Conservation (phyloP, 257 asterid genomes). For the Penstemon eatonii region DNA sequence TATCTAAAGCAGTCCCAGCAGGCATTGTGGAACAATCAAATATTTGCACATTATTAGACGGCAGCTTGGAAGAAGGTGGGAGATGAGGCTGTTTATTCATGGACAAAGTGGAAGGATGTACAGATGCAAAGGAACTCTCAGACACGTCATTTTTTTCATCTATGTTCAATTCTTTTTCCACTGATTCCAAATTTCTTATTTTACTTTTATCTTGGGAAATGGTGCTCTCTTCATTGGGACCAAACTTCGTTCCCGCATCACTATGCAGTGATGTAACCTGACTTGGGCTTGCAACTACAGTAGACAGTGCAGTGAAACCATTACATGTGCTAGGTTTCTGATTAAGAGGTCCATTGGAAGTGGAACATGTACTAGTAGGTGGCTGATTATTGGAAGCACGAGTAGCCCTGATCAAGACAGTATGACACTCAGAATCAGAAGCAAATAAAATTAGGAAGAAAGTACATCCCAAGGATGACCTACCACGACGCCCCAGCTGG, state of each 20-base stretch:
- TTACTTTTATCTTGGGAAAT: slow-evolving; percentile 38
- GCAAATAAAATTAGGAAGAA: slow-evolving; percentile 13
- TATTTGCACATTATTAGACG: slow-evolving; percentile 33
- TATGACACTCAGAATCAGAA: slow-evolving; percentile 22
- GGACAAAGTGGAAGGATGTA: slow-evolving; percentile 29
- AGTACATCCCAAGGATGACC: slow-evolving; percentile 21
- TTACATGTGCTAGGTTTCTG: slow-evolving; percentile 40
- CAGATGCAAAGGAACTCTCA: slow-evolving; percentile 34
- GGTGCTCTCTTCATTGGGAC: slow-evolving; percentile 40
- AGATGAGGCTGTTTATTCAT: slow-evolving; percentile 39
- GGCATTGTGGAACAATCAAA: slow-evolving; percentile 39
- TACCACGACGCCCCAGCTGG: slow-evolving; percentile 98
- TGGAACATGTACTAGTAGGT: slow-evolving; percentile 39
- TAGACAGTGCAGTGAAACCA: slow-evolving; percentile 47
- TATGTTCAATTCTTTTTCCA: slow-evolving; percentile 33
- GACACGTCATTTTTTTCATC: slow-evolving; percentile 37
- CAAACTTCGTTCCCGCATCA: slow-evolving; percentile 48
- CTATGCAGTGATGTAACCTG: slow-evolving; percentile 42
- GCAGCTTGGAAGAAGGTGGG: slow-evolving; percentile 37
- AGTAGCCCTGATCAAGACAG: slow-evolving; percentile 66
- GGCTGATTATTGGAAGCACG: slow-evolving; percentile 60
- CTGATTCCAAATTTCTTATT: slow-evolving; percentile 34
- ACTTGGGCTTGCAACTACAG: slow-evolving; percentile 49
- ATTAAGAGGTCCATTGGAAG: slow-evolving; percentile 44
- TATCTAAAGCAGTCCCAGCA: slow-evolving; percentile 38